Evolutionary conservation across 805 yeast genomes (phyloP), one percentile per base, ranked within the genome.

Genomic region (Pichia sporocuriosa): DNA sequence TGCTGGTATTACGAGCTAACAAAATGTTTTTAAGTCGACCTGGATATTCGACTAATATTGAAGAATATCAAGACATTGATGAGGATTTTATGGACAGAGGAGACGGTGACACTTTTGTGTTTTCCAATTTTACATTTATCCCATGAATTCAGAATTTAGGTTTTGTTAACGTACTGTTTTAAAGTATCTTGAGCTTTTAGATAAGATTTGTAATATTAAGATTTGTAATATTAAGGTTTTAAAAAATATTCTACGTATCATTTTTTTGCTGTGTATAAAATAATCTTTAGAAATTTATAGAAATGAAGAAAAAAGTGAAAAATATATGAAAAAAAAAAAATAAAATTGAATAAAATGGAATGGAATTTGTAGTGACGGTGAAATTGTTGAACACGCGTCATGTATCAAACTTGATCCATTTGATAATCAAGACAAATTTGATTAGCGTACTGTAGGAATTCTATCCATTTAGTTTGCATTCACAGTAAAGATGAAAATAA

Each of bases 1-100:
- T 58, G 12, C 30, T 45, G 8, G 31, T 55, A 6, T 44, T 57
- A 3, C 40, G 41, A 20, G 54, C 51, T 28, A 54, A 49, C 35
- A 42, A 46, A 39, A 31, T 31, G n/a, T 55, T 53, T 24, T 40
- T 57, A 24, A 28, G 33, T n/a, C 25, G 35, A 12, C 29, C 40
- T 4, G 24, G 20, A 11, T 20, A 42, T 22, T 35, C 32, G 21
- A 27, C n/a, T 25, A 26, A 11, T 26, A 26, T 6, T 12, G 6
- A 6, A 11, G 10, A 12, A 6, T 12, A 26, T 26, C n/a, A 26
- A 26, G 13, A 6, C 29, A 11, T 15, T 8, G 44, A 36, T 21
- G 32, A 31, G 7, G 19, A 44, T 23, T 21, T 23, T 2, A 6
- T 24, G 10, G 32, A 21, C n/a, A 28, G 17, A 20, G 38, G 35